Base-by-base conservation (phyloP, 306 rosid genomes). In the Dalbergia oliveri region DNA sequence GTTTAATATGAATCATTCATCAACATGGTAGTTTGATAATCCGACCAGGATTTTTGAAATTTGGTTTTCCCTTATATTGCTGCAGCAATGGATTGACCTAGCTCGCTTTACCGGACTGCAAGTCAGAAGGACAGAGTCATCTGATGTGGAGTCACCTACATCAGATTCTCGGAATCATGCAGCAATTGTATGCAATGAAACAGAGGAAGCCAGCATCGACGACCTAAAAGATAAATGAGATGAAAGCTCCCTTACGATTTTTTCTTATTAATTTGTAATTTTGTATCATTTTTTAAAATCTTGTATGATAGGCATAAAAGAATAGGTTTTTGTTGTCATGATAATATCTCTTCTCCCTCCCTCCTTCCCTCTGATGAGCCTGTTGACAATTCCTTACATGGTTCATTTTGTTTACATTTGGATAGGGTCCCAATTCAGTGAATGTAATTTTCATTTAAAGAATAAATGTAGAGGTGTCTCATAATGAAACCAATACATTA, bases 61-160 rank as follows among this genome's bases (percentile, higher is more conserved):
- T 72, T 79, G 12, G 37, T 73, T 61, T 69, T 21, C 67, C 47
- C 39, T 33, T 79, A 50, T 47, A 54, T 59, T 81, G 70, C 71
- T 87, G 94, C 95, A 94, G 97, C 99, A 94, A 94, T 93, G 99
- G 99, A 75, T 94, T 84, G 99, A 94, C 88, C 82, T 93, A 5
- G 99, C 97, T 21, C 97, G 94, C 72, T 78, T 16, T 57, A 90
- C 94, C 0, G 97, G 97, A 69, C 84, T 94, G 57, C 99, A 94
- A 90, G 85, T 89, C 73, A 89, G 84, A 44, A 90, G 85, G 87
- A 78, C 84, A 8, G 88, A 87, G 80, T 37, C 41, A 37, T 37
- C 41, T 37, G 41, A 37, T 37, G 75, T 80, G 8, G 88, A 87
- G 81, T 37, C 77, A 43, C 84, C 88, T 64, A 68, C 73, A 50